These are phyloP conservation scores for Microstroma glucosiphilum DNA, from an alignment of 1,284 basidiomycete genomes.

Conservation along the genomic window DNA sequence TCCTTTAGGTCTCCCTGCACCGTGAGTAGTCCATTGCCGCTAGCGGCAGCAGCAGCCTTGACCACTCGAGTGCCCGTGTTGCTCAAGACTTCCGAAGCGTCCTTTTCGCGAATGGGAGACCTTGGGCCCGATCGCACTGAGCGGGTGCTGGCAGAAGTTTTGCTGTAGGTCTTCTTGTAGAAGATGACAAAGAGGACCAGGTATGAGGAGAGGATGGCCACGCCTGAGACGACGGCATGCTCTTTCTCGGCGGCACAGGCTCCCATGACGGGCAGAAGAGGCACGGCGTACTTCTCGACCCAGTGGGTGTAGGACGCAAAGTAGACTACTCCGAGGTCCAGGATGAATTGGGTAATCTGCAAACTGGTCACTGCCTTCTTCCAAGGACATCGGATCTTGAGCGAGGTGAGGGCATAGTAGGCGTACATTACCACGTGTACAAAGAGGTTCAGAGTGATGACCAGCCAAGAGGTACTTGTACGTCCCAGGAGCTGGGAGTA, in stretches of 20 bases:
- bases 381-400: conserved; percentile 57
- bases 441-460: conserved; percentile 66
- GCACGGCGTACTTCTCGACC: conserved; percentile 27
- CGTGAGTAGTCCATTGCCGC: neutral
- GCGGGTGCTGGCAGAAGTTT: conserved; percentile 4
- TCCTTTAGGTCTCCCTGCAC: neutral
- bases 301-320: conserved; percentile 53
- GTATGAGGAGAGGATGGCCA: conserved; percentile 78
- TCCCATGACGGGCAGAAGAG: conserved; percentile 62
- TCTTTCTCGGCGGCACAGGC: conserved; percentile 86
- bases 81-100: neutral
- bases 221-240: conserved; percentile 79
- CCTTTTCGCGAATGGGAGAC: conserved; percentile 7
- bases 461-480: conserved; percentile 16
- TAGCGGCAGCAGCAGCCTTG: neutral
- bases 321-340: conserved; percentile 24
- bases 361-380: conserved; percentile 91
- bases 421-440: conserved; percentile 89
- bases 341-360: conserved; percentile 64
- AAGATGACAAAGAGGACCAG: conserved; percentile 51
- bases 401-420: conserved; percentile 45
- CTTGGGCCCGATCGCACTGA: neutral
- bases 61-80: neutral
- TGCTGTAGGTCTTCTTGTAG: conserved; percentile 52
- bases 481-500: conserved; percentile 17